phyloP scores from a whole-genome alignment of 441 rosid species.

The Eutrema salsugineum region DNA sequence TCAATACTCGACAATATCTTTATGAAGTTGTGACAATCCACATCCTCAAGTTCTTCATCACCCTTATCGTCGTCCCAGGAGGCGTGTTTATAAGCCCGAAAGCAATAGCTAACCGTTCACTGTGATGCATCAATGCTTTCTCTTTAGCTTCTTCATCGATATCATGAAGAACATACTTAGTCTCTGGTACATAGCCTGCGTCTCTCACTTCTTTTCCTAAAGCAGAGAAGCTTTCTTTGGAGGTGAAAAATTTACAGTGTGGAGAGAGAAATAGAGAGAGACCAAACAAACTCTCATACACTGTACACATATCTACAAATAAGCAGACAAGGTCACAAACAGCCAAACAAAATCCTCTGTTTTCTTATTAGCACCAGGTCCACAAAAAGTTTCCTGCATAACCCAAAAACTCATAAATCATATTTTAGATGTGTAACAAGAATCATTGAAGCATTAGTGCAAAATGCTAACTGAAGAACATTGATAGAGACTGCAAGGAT shows the following conservation, averaged over 20 bases:
- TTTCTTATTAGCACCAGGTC: neutral
- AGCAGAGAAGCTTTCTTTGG: constrained; percentile 27
- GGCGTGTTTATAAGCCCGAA: constrained; percentile 48
- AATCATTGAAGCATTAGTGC: neutral
- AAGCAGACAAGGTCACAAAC: constrained; percentile 22
- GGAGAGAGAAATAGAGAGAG: constrained; percentile 13
- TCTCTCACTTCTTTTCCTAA: constrained; percentile 35
- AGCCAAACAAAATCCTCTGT: constrained; percentile 1
- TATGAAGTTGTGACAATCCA: constrained; percentile 67
- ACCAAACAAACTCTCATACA: neutral
- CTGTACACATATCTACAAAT: constrained; percentile 7
- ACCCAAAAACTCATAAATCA: neutral
- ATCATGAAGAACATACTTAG: constrained; percentile 53
- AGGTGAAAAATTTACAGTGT: neutral
- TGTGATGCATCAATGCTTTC: constrained; percentile 54
- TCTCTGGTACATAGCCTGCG: constrained; percentile 56
- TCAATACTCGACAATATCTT: constrained; percentile 48
- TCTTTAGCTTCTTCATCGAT: constrained; percentile 71
- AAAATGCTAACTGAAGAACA: neutral
- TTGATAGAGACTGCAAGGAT: neutral
- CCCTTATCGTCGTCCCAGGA: constrained; percentile 42
- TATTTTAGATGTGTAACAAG: neutral
- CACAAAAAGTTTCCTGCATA: constrained; percentile 12
- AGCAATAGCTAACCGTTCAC: constrained; percentile 64
- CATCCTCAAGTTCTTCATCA: constrained; percentile 50